Evolutionary conservation across 1,284 basidiomycete species (phyloP), one percentile per base, ranked within the genome.

Genomic region (Rhodotorula sp.): DNA sequence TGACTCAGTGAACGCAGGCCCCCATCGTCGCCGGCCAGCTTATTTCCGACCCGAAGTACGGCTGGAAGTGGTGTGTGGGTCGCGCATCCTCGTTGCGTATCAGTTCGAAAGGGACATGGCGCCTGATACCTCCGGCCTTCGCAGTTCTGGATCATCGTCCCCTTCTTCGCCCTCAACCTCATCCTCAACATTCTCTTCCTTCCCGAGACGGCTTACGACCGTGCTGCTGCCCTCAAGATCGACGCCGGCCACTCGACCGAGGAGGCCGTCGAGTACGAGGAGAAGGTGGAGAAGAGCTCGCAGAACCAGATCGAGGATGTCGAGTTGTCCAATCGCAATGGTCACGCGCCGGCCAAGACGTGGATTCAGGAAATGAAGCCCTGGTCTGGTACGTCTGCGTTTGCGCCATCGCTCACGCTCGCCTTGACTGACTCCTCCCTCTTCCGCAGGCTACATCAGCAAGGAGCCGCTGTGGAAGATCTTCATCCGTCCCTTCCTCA

Each of bases 121-220:
- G 34, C 34, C 9, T 27, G 16, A 3, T 23, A 9, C 3, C 34
- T 52, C 48, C 2, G 60, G 42, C 21, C n/a, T 62, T 48, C 25
- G 14, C 49, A 50, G 49, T 58, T 52, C 64, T 65, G 55, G 48
- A 25, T n/a, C 21, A 52, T 58, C 52, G 45, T 49, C 25, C 58
- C 58, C 13, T 60, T 60, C 58, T 21, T 60, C 58, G 65, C 66
- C 14, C 70, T 74, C 54, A 59, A 59, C 81, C 82, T 85, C 67
- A 76, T 84, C 27, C 82, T 83, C 17, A 70, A 84, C 27, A 78
- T 85, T 67, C 83, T 85, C 74, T 82, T 84, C 66, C 83, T 84
- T 2, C 84, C 84, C 10, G 84, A 84, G 80, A 59, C 68, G 42
- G 66, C 69, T 50, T 68, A 76, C 41, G 75, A 66, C 56, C 81